Conservation (phyloP, 2,329 filamentous ascomycete genomes). For the Scedosporium boydii region DNA sequence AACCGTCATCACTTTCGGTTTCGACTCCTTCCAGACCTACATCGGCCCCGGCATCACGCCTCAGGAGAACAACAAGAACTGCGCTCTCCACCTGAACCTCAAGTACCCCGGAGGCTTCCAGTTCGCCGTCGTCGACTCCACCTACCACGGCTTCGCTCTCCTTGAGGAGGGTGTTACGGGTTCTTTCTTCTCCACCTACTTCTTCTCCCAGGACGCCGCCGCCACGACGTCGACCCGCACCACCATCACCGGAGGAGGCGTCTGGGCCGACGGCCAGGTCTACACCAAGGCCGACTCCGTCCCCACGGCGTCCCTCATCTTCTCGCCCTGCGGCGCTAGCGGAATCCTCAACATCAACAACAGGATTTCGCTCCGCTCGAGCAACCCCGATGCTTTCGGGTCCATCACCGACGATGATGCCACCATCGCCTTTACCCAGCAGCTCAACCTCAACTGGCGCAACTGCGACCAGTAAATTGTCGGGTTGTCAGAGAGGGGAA, state of each 20-base stretch:
- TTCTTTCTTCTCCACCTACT: constrained; percentile 36
- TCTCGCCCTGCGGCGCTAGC: constrained; percentile 32
- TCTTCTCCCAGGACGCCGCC: constrained; percentile 34
- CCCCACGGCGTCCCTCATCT: constrained; percentile 33
- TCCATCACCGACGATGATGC: constrained; percentile 29
- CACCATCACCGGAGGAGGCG: constrained; percentile 29
- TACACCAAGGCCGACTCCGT: constrained; percentile 36
- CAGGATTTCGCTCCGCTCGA: constrained; percentile 23
- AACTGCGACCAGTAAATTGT: constrained; percentile 7
- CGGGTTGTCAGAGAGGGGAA: neutral
- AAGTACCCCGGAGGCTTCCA: constrained; percentile 37
- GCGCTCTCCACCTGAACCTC: constrained; percentile 35
- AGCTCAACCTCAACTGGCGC: constrained; percentile 25
- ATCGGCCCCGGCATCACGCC: constrained; percentile 29
- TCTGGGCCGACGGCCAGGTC: constrained; percentile 32
- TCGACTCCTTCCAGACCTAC: constrained; percentile 36
- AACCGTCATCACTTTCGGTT: constrained; percentile 37
- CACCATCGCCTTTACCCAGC: constrained; percentile 28
- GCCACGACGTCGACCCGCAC: constrained; percentile 34
- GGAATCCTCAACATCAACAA: constrained; percentile 34
- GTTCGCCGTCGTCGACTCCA: constrained; percentile 34
- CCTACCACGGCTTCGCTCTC: constrained; percentile 39
- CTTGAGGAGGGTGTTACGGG: constrained; percentile 34
- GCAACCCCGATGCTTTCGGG: constrained; percentile 21
- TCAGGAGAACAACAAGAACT: constrained; percentile 33